Conservation (phyloP, 2,329 filamentous ascomycete genomes). For the Trichophyton simii region DNA sequence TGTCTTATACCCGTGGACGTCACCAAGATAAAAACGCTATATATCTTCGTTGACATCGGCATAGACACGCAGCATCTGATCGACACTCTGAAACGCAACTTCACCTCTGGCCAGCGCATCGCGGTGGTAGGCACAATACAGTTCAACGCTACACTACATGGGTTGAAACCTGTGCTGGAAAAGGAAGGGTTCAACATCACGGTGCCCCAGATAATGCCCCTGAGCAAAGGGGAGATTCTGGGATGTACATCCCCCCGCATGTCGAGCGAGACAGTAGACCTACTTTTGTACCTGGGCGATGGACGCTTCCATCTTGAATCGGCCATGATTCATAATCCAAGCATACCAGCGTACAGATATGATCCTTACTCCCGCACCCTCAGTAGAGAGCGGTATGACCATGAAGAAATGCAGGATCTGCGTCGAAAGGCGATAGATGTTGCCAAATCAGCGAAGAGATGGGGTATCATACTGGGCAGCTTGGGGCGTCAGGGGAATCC, state of each 20-base stretch:
- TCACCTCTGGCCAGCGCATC: constrained; percentile 69
- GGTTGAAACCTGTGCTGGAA: constrained; percentile 63
- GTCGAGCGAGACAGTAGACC: constrained; percentile 49
- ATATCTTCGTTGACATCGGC: constrained; percentile 95
- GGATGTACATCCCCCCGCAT: constrained; percentile 87
- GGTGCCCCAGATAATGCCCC: constrained; percentile 80
- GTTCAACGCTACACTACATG: constrained; percentile 94
- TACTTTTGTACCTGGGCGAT: constrained; percentile 81
- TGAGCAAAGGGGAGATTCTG: constrained; percentile 90
- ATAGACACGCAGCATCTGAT: constrained; percentile 85
- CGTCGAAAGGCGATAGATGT: constrained; percentile 63
- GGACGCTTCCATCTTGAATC: constrained; percentile 93
- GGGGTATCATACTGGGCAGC: constrained; percentile 88
- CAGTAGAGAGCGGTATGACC: constrained; percentile 82
- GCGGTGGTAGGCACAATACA: constrained; percentile 95
- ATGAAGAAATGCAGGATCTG: constrained; percentile 76
- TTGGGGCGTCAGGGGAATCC: constrained; percentile 92
- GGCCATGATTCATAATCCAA: constrained; percentile 97
- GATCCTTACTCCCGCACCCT: constrained; percentile 90
- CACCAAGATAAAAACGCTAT: constrained; percentile 91
- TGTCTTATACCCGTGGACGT: constrained; percentile 94
- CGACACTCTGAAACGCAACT: constrained; percentile 78
- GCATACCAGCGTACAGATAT: constrained; percentile 83
- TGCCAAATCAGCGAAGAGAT: constrained; percentile 68
- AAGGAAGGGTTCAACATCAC: constrained; percentile 72